phyloP scores from a whole-genome alignment of 495 filamentous ascomycete species.

The Extremus antarcticus region DNA sequence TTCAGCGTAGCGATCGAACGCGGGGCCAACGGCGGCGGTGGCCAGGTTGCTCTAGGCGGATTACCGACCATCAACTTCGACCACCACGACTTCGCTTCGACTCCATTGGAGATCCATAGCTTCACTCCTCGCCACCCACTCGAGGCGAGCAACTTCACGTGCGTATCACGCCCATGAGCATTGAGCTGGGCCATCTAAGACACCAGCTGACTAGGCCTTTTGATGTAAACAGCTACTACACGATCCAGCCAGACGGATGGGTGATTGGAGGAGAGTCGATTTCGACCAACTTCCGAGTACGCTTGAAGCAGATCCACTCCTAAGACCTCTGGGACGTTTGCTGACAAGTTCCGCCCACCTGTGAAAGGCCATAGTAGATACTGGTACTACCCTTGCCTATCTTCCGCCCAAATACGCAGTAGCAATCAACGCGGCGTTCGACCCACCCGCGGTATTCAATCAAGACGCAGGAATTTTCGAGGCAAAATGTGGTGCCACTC shows the following conservation, averaged over 20 bases:
- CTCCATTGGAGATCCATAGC: constrained; percentile 24
- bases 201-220: too few species aligned
- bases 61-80: constrained; percentile 32
- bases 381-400: constrained; percentile 37
- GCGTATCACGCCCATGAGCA: too few species aligned
- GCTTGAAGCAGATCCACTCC: not conserved
- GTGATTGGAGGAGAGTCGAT: constrained; percentile 10
- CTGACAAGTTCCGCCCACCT: too few species aligned
- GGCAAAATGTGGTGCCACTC: constrained; percentile 43
- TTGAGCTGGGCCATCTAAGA: too few species aligned
- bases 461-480: constrained; percentile 38
- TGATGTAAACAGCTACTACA: too few species aligned
- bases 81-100: constrained; percentile 27
- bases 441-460: constrained; percentile 41
- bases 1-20: constrained; percentile 44
- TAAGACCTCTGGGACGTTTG: too few species aligned
- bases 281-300: constrained; percentile 19
- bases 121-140: not conserved
- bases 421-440: constrained; percentile 41
- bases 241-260: constrained; percentile 33
- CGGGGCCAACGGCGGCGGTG: constrained; percentile 13
- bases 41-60: constrained; percentile 44
- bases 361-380: constrained; percentile 34
- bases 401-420: constrained; percentile 36
- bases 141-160: constrained; percentile 16